phyloP scores from a whole-genome alignment of 306 rosid genomes.

The Vigna nakashimae region DNA sequence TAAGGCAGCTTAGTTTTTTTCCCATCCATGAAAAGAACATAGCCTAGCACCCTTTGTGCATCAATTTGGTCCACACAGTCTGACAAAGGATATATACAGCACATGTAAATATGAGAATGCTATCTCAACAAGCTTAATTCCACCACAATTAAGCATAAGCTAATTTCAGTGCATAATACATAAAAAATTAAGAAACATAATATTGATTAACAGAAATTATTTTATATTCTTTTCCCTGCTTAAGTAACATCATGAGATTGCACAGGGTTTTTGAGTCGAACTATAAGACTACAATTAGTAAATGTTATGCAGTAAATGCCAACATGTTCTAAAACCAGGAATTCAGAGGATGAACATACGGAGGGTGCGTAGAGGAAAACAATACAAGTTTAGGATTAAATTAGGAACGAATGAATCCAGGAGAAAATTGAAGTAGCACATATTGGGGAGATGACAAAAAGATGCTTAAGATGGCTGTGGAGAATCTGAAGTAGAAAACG shows the following conservation, averaged over 20 bases:
- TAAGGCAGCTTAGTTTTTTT: slow-evolving; percentile 55
- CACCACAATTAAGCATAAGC: slow-evolving; percentile 13
- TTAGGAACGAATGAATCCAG: too few species aligned
- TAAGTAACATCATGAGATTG: not conserved
- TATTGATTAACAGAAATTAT: not conserved
- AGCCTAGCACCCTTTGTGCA: slow-evolving; percentile 71
- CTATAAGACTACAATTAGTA: not conserved
- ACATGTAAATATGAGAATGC: not conserved
- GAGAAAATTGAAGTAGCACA: too few species aligned
- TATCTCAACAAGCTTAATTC: slow-evolving; percentile 11
- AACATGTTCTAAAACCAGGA: too few species aligned
- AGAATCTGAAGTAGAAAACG: too few species aligned
- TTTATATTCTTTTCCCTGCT: not conserved
- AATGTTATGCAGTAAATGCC: not conserved
- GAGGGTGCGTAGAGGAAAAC: too few species aligned
- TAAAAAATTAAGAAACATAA: not conserved
- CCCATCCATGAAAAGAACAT: slow-evolving; percentile 72
- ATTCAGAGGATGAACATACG: too few species aligned
- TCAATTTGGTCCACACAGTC: slow-evolving; percentile 75
- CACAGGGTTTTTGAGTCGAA: not conserved
- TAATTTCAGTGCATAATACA: not conserved
- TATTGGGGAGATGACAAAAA: too few species aligned
- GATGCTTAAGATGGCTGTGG: too few species aligned
- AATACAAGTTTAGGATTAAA: too few species aligned
- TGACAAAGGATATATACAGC: slow-evolving; percentile 39